Conservation (phyloP, 176 grass and related monocot species). For the Oryza nivara region DNA sequence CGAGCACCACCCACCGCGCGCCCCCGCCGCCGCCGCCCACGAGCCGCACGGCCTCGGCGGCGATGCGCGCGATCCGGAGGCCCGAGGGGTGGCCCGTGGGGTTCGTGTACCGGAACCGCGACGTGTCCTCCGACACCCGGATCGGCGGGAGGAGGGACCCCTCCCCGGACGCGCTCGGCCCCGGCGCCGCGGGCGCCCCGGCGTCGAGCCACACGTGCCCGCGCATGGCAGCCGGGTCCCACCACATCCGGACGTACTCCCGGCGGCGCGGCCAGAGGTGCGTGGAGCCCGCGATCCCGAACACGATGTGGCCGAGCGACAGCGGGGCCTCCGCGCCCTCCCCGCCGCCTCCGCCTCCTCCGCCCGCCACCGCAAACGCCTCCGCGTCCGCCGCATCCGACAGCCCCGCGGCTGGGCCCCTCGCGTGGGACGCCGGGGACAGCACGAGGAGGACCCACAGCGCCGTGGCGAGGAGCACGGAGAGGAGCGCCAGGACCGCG, state of each 20-base stretch:
- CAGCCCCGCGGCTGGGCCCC: neutral
- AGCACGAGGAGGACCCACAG: constrained; percentile 51
- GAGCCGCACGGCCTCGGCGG: constrained; percentile 80
- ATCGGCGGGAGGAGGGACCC: constrained; percentile 59
- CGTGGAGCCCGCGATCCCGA: constrained; percentile 90
- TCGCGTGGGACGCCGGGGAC: neutral
- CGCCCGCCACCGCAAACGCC: neutral
- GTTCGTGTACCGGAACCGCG: constrained; percentile 93
- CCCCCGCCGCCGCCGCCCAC: constrained; percentile 44
- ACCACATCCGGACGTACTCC: constrained; percentile 90
- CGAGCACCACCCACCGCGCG: constrained; percentile 83
- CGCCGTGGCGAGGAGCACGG: constrained; percentile 43
- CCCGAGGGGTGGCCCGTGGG: constrained; percentile 94
- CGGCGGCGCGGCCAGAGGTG: constrained; percentile 81
- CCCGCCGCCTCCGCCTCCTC: too few relatives aligned
- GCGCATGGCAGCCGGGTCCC: constrained; percentile 70
- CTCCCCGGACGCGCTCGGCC: constrained; percentile 42
- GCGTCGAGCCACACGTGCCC: constrained; percentile 85
- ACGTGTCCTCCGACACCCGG: constrained; percentile 92
- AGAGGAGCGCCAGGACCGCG: constrained; percentile 45
- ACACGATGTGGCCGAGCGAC: constrained; percentile 70
- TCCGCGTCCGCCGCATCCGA: constrained; percentile 12
- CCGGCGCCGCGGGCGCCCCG: constrained; percentile 19
- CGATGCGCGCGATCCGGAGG: constrained; percentile 91
- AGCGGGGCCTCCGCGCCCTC: constrained; percentile 40